A percentile compares a stretch with the other conserved stretches of the same genome.
These are phyloP conservation scores for Cryptosporidium sp. DNA, from an alignment of 169 alveolate genomes.

Conservation along the genomic window DNA sequence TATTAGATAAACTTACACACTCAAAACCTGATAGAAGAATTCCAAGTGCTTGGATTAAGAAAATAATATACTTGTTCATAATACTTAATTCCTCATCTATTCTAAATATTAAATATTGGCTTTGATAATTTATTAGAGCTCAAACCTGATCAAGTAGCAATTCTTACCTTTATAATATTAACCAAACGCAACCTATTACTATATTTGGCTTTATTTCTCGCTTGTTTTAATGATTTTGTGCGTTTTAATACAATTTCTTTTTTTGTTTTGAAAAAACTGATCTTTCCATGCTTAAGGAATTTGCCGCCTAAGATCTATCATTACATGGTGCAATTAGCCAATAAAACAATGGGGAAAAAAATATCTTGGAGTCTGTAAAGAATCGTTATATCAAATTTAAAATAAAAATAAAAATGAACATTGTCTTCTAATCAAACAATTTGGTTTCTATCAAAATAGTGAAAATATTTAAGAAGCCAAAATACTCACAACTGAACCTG, in stretches of 20 bases:
- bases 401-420: not conserved
- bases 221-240: not conserved
- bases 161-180: not conserved
- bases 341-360: not conserved
- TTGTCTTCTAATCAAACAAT: not conserved
- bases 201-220: not conserved
- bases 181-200: not conserved
- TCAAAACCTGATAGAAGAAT: not conserved
- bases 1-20: not conserved
- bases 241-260: not conserved
- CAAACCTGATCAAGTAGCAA: not conserved
- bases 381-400: not conserved
- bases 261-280: slow-evolving; percentile 5
- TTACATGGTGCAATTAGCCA: slow-evolving; percentile 36
- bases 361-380: not conserved
- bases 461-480: not conserved
- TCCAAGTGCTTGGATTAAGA: slow-evolving; percentile 5
- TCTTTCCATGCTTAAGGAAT: slow-evolving; percentile 3
- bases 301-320: slow-evolving; percentile 75
- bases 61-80: not conserved
- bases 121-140: not conserved
- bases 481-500: not conserved
- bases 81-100: not conserved
- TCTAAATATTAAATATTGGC: not conserved
- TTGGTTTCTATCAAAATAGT: not conserved